phyloP scores from a whole-genome alignment of 78 protist species.

The slime mould (Dictyostelium discoideum) region DNA sequence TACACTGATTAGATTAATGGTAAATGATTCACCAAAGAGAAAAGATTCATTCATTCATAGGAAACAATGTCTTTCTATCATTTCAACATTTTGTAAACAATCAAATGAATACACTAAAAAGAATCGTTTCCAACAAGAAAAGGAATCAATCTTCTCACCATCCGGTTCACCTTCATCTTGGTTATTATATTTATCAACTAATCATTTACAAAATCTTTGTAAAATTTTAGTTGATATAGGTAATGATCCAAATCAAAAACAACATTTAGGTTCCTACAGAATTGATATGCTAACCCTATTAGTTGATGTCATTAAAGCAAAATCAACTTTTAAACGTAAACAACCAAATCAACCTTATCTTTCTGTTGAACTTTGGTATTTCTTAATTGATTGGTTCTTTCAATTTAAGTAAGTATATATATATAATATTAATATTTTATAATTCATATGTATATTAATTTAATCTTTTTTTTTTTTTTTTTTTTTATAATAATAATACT shows the following conservation, averaged over 20 bases:
- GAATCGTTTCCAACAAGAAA: conserved; percentile 49
- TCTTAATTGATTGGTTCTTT: conserved; percentile 69
- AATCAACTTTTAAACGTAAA: conserved; percentile 31
- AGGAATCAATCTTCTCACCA: conserved; percentile 61
- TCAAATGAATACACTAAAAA: neutral
- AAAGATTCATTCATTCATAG: conserved; percentile 29
- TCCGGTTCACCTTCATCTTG: conserved; percentile 17
- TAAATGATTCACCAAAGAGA: conserved; percentile 32
- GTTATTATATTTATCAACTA: conserved; percentile 19
- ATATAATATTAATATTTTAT: no score
- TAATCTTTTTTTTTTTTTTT: neutral
- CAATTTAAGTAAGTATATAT: conserved; percentile 39
- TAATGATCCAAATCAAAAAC: conserved; percentile 35
- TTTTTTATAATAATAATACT: neutral
- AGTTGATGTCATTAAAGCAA: conserved; percentile 25
- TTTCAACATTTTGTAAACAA: neutral
- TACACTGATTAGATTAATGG: neutral
- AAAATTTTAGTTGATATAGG: conserved; percentile 41
- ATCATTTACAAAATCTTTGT: conserved; percentile 28
- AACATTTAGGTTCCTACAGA: conserved; percentile 10
- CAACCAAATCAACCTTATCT: conserved; percentile 23
- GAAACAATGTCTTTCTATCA: neutral
- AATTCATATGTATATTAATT: no score
- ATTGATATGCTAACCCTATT: conserved; percentile 23
- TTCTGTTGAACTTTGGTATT: conserved; percentile 53